Percentiles rank a stretch among this genome's conserved stretches.
Evolutionary conservation across 345 rosid genomes (phyloP).

Genomic region (Pistacia vera): DNA sequence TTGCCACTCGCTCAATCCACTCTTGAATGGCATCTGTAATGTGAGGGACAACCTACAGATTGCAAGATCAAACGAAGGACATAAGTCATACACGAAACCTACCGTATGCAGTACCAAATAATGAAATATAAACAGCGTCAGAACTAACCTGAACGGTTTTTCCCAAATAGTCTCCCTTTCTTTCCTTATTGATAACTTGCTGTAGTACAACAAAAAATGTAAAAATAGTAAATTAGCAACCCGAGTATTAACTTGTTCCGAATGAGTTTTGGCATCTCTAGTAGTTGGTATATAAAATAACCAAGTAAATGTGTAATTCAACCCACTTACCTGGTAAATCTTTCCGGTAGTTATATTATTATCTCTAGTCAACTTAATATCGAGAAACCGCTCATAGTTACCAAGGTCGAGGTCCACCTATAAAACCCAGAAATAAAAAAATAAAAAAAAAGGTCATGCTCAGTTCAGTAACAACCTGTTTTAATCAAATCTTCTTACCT

Average conservation of each 20-base stretch:
- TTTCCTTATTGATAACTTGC: conserved; percentile 89
- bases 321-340: conserved; percentile 72
- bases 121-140: not conserved
- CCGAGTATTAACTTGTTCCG: not conserved
- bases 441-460: not conserved
- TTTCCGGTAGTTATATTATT: conserved; percentile 95
- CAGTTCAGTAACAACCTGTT: not conserved
- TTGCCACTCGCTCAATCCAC: conserved; percentile 91
- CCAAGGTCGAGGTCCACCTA: conserved; percentile 99
- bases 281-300: not conserved
- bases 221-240: not conserved
- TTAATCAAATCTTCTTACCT: not conserved
- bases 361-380: conserved; percentile 78
- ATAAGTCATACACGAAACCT: not conserved
- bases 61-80: conserved; percentile 14
- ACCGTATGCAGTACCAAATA: not conserved
- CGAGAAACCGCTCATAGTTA: conserved; percentile 93
- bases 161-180: conserved; percentile 95
- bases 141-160: conserved; percentile 87
- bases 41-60: conserved; percentile 89
- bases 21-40: conserved; percentile 95
- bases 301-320: not conserved
- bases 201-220: conserved; percentile 27
- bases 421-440: conserved; percentile 4
- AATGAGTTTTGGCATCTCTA: conserved; percentile 3